Base-by-base conservation (phyloP, 306 rosid genomes). In the Acacia confusa region DNA sequence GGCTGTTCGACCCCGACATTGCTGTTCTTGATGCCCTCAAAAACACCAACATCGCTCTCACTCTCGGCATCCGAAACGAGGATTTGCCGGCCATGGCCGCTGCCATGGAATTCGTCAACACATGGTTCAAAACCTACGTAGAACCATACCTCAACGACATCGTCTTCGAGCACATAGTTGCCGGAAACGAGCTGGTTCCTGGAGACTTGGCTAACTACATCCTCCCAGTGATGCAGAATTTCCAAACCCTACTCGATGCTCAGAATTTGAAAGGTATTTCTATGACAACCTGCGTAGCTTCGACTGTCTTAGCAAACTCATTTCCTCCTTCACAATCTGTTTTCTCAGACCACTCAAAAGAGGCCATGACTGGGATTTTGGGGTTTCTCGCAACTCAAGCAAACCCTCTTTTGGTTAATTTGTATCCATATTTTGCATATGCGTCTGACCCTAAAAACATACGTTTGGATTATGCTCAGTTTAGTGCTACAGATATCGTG, bases 361-460 rank as follows among this genome's bases (percentile, higher is more conserved):
- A 8, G 3, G 17, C 13, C 12, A 27, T 85, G 78, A 65, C 3
- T 4, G 80, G 20, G 34, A 82, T 87, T 2, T 73, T 81, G 14
- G 3, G 58, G 19, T 81, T 87, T 20, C 72, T 87, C 1, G 11
- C 86, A 0, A 3, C 28, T 6, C 48, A 27, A 14, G 44, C 52
- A 1, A 48, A 82, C 0, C 83, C 89, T 0, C 80, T 89, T 28
- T 22, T 89, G 88, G 28, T 86, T 70, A 85, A 83, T 64, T 76
- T 58, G 41, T 84, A 85, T 65, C 91, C 89, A 1, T 89, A 84
- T 58, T 84, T 82, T 38, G 86, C 86, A 2, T 85, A 84, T 65
- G 82, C 80, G 2, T 60, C 84, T 4, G 86, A 82, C 40, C 80
- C 84, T 15, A 9, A 0, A 12, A 41, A 74, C 14, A 22, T 74